Conservation (phyloP, 2,329 filamentous ascomycete genomes). For the Metarhizium anisopliae region DNA sequence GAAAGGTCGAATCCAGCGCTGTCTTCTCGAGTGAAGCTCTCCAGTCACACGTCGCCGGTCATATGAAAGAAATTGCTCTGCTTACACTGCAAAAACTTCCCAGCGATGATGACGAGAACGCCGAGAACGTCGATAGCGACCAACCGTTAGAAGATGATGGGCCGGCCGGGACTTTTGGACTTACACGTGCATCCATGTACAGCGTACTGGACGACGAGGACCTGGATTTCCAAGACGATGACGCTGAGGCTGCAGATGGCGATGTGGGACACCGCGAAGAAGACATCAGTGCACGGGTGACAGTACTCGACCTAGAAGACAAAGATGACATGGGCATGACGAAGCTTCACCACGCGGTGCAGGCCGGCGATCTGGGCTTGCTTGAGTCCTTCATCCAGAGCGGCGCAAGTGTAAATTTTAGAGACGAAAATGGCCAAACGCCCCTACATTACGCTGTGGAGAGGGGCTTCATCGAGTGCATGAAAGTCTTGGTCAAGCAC, state of each 20-base stretch:
- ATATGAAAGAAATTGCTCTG: slow-evolving; percentile 22
- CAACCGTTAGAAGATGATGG: too few relatives aligned
- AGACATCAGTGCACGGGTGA: slow-evolving; percentile 4
- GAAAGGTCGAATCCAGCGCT: slow-evolving; percentile 12
- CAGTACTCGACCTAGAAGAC: slow-evolving; percentile 11
- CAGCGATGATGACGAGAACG: slow-evolving; percentile 13
- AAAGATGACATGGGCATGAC: slow-evolving; percentile 13
- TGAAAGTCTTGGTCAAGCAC: background rate
- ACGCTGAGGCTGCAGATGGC: slow-evolving; percentile 6
- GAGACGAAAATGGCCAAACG: slow-evolving; percentile 7
- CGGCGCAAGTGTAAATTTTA: slow-evolving; percentile 12
- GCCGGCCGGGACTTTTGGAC: slow-evolving; percentile 5
- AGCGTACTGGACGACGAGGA: slow-evolving; percentile 19
- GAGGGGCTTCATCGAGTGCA: background rate
- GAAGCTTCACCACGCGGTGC: slow-evolving; percentile 14
- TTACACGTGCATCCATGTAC: slow-evolving; percentile 19
- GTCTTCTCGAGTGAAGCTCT: slow-evolving; percentile 17
- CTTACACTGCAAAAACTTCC: slow-evolving; percentile 22
- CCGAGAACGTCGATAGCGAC: slow-evolving; percentile 4
- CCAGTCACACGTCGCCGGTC: slow-evolving; percentile 17
- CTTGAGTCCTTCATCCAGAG: slow-evolving; percentile 12
- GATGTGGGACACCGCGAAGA: slow-evolving; percentile 5
- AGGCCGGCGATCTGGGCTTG: slow-evolving; percentile 10
- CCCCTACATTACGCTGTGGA: slow-evolving; percentile 2
- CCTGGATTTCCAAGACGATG: slow-evolving; percentile 14